Conservation (phyloP, 371 early-diverging fungal genomes). For the Syncephalastrum racemosum region DNA sequence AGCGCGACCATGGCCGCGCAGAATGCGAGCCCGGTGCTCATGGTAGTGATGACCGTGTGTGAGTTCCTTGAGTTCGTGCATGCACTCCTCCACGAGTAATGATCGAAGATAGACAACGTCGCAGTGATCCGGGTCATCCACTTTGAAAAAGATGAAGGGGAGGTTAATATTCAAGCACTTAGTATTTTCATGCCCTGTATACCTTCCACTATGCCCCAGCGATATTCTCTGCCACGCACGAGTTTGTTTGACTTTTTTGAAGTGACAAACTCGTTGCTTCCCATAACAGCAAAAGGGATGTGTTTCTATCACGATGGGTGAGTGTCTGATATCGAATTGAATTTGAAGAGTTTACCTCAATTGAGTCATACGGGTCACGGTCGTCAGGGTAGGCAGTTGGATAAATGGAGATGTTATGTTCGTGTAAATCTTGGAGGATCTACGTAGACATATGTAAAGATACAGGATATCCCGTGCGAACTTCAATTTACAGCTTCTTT, state of each 20-base stretch:
- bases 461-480: background rate
- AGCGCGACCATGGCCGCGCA: conserved; percentile 65
- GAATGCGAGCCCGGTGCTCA: conserved; percentile 68
- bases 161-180: background rate
- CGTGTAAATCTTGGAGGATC: conserved; percentile 72
- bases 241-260: conserved; percentile 54
- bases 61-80: conserved; percentile 81
- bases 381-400: conserved; percentile 55
- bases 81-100: conserved; percentile 69
- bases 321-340: too few species aligned
- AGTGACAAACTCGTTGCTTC: conserved; percentile 75
- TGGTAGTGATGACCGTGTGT: conserved; percentile 82
- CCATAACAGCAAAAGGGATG: conserved; percentile 93
- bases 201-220: conserved; percentile 97
- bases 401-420: conserved; percentile 75
- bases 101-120: conserved; percentile 86
- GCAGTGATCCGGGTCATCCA: conserved; percentile 84
- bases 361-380: conserved; percentile 69
- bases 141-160: conserved; percentile 31
- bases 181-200: conserved; percentile 14
- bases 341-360: conserved; percentile 43
- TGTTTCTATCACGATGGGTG: conserved; percentile 34
- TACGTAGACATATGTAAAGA: conserved; percentile 7
- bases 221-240: conserved; percentile 90
- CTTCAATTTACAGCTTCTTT: conserved; percentile 60